Percentiles rank a stretch among this genome's conserved stretches.
These are phyloP conservation scores for Balamuthia mandrillaris DNA, from an alignment of 208 protist genomes.

Conservation along the genomic window DNA sequence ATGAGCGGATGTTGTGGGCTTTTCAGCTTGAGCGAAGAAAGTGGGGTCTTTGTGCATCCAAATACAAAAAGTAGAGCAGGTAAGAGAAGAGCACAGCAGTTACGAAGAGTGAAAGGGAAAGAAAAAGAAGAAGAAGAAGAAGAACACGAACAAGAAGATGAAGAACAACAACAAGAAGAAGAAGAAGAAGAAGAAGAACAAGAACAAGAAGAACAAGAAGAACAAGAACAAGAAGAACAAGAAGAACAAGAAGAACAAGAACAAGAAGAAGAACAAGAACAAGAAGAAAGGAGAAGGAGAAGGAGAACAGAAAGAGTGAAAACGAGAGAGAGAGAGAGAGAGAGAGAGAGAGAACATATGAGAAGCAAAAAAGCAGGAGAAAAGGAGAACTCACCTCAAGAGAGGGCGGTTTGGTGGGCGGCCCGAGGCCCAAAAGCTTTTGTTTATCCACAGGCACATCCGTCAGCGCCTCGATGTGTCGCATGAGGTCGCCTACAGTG, in stretches of 20 bases:
- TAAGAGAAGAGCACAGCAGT: not conserved
- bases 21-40: too few species aligned
- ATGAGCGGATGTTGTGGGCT: too few species aligned
- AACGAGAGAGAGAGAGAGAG: not conserved
- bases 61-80: not conserved
- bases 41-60: not conserved
- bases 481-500: too few species aligned
- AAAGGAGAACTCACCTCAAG: not conserved
- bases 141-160: not conserved
- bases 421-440: too few species aligned
- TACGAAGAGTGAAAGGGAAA: not conserved
- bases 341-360: too few species aligned
- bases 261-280: not conserved
- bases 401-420: too few species aligned
- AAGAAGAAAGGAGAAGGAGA: not conserved
- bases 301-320: too few species aligned
- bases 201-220: not conserved
- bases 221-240: not conserved
- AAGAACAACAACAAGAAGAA: not conserved
- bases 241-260: not conserved
- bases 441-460: too few species aligned
- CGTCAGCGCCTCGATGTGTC: too few species aligned
- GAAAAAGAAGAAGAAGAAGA: not conserved
- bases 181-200: not conserved
- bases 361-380: not conserved